A percentile compares a stretch with the other conserved stretches of the same genome.
Conservation (phyloP, 768 basidiomycete species). For the Boletellus ananas region DNA sequence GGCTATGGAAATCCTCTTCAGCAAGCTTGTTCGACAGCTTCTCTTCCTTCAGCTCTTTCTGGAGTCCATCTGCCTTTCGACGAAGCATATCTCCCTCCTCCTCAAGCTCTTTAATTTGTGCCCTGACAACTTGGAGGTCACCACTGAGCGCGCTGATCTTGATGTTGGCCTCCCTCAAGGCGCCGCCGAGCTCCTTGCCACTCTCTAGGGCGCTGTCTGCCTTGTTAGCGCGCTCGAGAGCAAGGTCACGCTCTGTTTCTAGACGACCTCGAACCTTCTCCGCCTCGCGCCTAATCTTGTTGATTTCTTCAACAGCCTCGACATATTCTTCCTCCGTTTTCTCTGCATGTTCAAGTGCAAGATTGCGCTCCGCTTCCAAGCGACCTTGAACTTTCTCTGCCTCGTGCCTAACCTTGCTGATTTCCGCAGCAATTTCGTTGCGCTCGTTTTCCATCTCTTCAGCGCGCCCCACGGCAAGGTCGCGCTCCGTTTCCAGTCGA, state of each 20-base stretch:
- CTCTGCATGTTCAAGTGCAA: slow-evolving; percentile 25
- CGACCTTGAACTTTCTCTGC: not conserved
- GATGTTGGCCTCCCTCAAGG: slow-evolving; percentile 62
- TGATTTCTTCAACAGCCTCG: not conserved
- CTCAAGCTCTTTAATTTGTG: slow-evolving; percentile 58
- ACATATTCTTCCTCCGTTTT: not conserved
- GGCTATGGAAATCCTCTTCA: slow-evolving; percentile 37
- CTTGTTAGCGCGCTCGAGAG: slow-evolving; percentile 40
- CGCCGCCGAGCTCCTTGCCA: slow-evolving; percentile 65
- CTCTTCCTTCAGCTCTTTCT: slow-evolving; percentile 55
- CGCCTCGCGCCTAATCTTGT: slow-evolving; percentile 1
- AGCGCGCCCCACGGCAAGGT: slow-evolving; percentile 50
- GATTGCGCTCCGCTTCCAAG: not conserved
- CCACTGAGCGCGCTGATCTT: slow-evolving; percentile 50
- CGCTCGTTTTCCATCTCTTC: not conserved
- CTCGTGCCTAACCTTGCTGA: not conserved
- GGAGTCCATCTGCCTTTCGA: slow-evolving; percentile 49
- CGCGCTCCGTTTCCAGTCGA: slow-evolving; percentile 48
- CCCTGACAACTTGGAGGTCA: slow-evolving; percentile 51
- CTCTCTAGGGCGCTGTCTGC: slow-evolving; percentile 62
- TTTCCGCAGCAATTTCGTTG: not conserved
- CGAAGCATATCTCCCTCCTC: slow-evolving; percentile 54
- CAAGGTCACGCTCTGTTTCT: slow-evolving; percentile 4
- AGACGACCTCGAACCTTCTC: slow-evolving; percentile 1
- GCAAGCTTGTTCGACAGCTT: slow-evolving; percentile 38